Conservation (phyloP, 2,329 filamentous ascomycete genomes). For the Helicocarpus griseus region DNA sequence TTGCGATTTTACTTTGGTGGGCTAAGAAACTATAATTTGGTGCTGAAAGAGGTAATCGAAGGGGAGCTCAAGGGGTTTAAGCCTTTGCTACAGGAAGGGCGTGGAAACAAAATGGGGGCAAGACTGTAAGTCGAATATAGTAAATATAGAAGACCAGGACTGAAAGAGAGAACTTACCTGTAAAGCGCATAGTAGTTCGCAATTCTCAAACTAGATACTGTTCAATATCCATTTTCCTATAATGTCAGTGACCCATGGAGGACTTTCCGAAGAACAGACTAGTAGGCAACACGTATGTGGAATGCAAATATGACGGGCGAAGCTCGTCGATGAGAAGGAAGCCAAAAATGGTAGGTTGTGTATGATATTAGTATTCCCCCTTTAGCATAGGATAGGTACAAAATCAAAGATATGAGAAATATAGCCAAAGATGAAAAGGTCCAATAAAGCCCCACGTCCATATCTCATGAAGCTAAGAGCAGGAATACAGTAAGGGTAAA, state of each 20-base stretch:
- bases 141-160: too few relatives aligned
- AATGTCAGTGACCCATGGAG: too few relatives aligned
- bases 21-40: not conserved
- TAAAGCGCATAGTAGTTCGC: too few relatives aligned
- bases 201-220: too few relatives aligned
- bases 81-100: not conserved
- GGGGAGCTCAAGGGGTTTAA: not conserved
- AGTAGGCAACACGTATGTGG: too few relatives aligned
- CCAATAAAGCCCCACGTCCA: not conserved
- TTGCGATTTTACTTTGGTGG: conserved; percentile 6
- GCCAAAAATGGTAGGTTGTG: not conserved
- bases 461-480: not conserved
- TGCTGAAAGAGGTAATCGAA: not conserved
- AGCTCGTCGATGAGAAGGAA: not conserved
- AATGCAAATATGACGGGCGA: too few relatives aligned
- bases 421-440: not conserved
- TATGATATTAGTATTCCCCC: not conserved
- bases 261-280: too few relatives aligned
- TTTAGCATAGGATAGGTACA: not conserved
- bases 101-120: too few relatives aligned
- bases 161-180: too few relatives aligned
- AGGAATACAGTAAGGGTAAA: too few relatives aligned
- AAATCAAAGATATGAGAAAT: not conserved
- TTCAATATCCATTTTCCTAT: too few relatives aligned
- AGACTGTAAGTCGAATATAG: too few relatives aligned